Evolutionary conservation across 1,284 basidiomycete genomes (phyloP).

Genomic region (Ceratobasidium sp.): DNA sequence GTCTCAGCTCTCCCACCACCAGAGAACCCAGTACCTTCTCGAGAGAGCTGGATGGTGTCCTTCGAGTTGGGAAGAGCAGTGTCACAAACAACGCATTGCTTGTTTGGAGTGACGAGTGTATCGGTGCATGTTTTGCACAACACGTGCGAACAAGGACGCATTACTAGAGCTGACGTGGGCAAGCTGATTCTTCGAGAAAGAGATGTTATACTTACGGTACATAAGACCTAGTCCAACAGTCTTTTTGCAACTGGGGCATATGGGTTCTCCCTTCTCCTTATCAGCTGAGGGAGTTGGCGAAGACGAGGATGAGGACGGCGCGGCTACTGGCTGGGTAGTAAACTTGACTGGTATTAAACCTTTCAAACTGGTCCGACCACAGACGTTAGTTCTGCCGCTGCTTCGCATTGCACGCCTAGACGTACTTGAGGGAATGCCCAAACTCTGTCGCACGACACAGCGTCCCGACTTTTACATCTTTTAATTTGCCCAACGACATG

Average conservation of each 20-base stretch:
- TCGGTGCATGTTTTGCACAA: conserved; percentile 87
- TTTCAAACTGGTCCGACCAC: conserved; percentile 63
- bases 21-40: conserved; percentile 91
- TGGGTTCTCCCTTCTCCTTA: conserved; percentile 63
- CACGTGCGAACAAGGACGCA: conserved; percentile 84
- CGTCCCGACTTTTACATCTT: conserved; percentile 84
- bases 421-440: conserved; percentile 76
- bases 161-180: conserved; percentile 55
- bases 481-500: conserved; percentile 65
- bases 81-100: conserved; percentile 86
- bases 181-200: not conserved
- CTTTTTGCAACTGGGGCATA: conserved; percentile 91
- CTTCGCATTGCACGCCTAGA: conserved; percentile 40
- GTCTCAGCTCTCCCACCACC: conserved; percentile 90
- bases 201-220: conserved; percentile 62
- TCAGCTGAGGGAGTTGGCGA: conserved; percentile 52
- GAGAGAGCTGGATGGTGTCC: conserved; percentile 76
- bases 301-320: conserved; percentile 50
- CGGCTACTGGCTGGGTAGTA: conserved; percentile 58
- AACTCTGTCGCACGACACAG: conserved; percentile 81
- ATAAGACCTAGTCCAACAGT: conserved; percentile 79
- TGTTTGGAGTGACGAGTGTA: conserved; percentile 73
- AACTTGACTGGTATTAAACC: conserved; percentile 78
- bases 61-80: conserved; percentile 59
- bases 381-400: not conserved